Conservation (phyloP, 2,329 filamentous ascomycete genomes). For the Sporothrix euskadiensis region DNA sequence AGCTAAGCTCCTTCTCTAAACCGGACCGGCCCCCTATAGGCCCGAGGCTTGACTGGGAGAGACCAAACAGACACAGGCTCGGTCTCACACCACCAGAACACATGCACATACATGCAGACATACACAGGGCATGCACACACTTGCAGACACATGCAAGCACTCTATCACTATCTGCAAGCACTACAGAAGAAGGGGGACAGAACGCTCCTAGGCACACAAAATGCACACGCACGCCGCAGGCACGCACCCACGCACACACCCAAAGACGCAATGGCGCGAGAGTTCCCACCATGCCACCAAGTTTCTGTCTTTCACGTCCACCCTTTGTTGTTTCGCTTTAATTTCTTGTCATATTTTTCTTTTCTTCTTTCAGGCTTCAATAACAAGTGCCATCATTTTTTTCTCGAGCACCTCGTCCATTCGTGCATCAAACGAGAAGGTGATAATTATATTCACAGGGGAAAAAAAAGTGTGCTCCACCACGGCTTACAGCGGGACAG, state of each 20-base stretch:
- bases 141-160: slow-evolving; percentile 7
- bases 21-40: slow-evolving; percentile 24
- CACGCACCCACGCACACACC: neutral
- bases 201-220: slow-evolving; percentile 13
- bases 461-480: neutral
- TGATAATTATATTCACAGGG: neutral
- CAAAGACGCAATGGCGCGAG: neutral
- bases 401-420: neutral
- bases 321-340: neutral
- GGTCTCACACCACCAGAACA: neutral
- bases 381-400: slow-evolving; percentile 17
- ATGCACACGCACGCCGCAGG: neutral
- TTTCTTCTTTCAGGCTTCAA: neutral
- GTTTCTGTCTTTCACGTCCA: neutral
- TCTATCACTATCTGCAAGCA: neutral
- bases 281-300: neutral
- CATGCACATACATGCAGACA: neutral
- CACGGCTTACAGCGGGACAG: neutral
- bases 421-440: slow-evolving; percentile 2
- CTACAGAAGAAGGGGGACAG: neutral
- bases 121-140: slow-evolving; percentile 1
- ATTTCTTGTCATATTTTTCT: neutral
- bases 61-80: neutral
- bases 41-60: neutral
- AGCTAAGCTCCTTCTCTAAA: neutral